Evolutionary conservation across 2,329 filamentous ascomycete genomes (phyloP).

Genomic region (Ophiostoma quercus): DNA sequence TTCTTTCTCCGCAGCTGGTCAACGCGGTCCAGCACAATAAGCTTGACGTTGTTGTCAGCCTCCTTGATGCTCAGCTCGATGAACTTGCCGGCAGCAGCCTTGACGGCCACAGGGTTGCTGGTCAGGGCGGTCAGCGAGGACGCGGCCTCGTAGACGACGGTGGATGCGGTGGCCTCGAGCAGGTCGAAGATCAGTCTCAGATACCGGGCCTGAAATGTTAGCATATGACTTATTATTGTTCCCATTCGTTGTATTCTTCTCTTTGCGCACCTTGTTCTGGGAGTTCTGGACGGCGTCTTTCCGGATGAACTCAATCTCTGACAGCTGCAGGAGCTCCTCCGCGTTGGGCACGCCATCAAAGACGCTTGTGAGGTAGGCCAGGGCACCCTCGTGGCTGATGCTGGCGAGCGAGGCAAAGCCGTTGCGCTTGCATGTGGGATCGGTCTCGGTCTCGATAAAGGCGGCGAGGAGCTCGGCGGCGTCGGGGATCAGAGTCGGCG

Average conservation of each 20-base stretch:
- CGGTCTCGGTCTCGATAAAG: constrained; percentile 86
- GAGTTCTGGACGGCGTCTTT: constrained; percentile 94
- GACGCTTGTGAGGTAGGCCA: constrained; percentile 79
- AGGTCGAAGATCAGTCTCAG: constrained; percentile 93
- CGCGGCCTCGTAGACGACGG: constrained; percentile 94
- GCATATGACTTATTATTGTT: neutral
- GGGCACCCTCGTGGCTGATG: constrained; percentile 88
- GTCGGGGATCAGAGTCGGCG: constrained; percentile 87
- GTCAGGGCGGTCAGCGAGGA: constrained; percentile 91
- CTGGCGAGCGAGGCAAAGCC: constrained; percentile 86
- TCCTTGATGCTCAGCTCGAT: constrained; percentile 97
- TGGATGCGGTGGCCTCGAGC: constrained; percentile 85
- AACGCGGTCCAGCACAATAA: constrained; percentile 93
- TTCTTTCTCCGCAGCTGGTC: constrained; percentile 67
- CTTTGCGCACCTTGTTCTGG: constrained; percentile 70
- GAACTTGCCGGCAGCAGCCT: constrained; percentile 91
- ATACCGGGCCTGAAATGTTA: constrained; percentile 80
- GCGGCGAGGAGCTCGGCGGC: constrained; percentile 84
- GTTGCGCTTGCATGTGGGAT: constrained; percentile 95
- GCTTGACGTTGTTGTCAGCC: constrained; percentile 97
- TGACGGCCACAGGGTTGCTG: constrained; percentile 94
- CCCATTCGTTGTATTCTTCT: neutral
- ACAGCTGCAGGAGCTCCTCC: constrained; percentile 87
- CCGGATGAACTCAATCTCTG: constrained; percentile 93
- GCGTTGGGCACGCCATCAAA: constrained; percentile 93